A percentile compares a stretch with the other conserved stretches of the same genome.
Evolutionary conservation across 768 basidiomycete species (phyloP).

Genomic region (Rhizopogon vesiculosus): DNA sequence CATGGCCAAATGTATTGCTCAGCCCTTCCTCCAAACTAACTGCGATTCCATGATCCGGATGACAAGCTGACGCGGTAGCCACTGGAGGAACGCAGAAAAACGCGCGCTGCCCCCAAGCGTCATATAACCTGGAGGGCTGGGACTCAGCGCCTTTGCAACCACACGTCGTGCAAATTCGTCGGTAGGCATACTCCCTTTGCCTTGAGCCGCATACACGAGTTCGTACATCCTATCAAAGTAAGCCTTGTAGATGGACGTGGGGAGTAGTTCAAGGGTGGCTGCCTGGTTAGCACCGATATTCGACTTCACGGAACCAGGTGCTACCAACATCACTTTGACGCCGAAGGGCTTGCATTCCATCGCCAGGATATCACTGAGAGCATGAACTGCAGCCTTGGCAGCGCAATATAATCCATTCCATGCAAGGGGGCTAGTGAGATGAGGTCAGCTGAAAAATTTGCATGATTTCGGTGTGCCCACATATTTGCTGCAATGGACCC

Average conservation of each 20-base stretch:
- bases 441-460: constrained; percentile 1
- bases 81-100: constrained; percentile 11
- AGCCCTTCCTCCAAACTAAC: not conserved
- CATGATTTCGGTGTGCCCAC: constrained; percentile 31
- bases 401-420: constrained; percentile 63
- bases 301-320: constrained; percentile 61
- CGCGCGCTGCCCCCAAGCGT: constrained; percentile 41
- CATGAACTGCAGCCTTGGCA: constrained; percentile 53
- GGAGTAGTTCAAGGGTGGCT: constrained; percentile 38
- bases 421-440: constrained; percentile 49
- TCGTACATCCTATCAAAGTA: constrained; percentile 49
- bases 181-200: constrained; percentile 40
- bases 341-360: constrained; percentile 76
- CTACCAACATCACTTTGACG: constrained; percentile 64
- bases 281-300: constrained; percentile 57
- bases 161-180: constrained; percentile 48
- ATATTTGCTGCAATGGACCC: constrained; percentile 62
- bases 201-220: constrained; percentile 54
- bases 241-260: constrained; percentile 51
- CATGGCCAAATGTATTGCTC: too few relatives aligned
- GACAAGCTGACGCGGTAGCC: constrained; percentile 20
- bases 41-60: constrained; percentile 8
- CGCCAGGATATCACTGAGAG: constrained; percentile 57
- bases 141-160: constrained; percentile 42
- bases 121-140: constrained; percentile 47